Conservation (phyloP, 75 land plant species). For the Cryptomeria japonica region DNA sequence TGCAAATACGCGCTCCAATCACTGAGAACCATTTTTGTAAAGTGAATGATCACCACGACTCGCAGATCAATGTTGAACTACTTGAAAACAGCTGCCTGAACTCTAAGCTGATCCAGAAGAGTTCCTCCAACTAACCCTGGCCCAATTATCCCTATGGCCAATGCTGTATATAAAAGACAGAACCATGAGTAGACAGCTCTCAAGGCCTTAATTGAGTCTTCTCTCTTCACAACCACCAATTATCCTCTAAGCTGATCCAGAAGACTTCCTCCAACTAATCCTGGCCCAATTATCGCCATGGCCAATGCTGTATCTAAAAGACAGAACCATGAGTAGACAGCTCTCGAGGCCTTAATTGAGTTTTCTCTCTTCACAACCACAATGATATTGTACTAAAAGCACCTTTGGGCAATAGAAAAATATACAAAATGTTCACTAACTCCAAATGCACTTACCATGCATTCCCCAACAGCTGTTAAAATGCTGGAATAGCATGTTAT, state of each 20-base stretch:
- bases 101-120: background rate
- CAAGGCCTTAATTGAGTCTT: constrained; percentile 7
- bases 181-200: constrained; percentile 91
- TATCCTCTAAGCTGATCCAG: too few species aligned
- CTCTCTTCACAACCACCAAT: too few species aligned
- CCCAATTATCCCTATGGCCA: constrained; percentile 90
- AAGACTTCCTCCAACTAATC: too few species aligned
- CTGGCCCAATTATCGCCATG: too few species aligned
- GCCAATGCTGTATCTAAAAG: constrained; percentile 85
- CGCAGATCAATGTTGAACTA: constrained; percentile 89
- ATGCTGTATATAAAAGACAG: constrained; percentile 84
- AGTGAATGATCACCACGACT: constrained; percentile 84
- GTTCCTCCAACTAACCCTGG: constrained; percentile 87
- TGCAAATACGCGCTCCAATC: constrained; percentile 73
- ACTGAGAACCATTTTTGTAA: constrained; percentile 72
- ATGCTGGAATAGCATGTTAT: constrained; percentile 76
- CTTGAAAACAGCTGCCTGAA: constrained; percentile 15
- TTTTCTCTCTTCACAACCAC: too few species aligned
- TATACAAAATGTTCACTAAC: constrained; percentile 95
- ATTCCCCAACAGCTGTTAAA: constrained; percentile 59
- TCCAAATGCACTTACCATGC: constrained; percentile 66
- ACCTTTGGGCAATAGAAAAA: constrained; percentile 42
- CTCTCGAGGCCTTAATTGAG: constrained; percentile 31
- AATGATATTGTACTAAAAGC: too few species aligned
- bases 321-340: constrained; percentile 90